Evolutionary conservation across 805 yeast species (phyloP).

Genomic region (Lipomyces mesembrius): DNA sequence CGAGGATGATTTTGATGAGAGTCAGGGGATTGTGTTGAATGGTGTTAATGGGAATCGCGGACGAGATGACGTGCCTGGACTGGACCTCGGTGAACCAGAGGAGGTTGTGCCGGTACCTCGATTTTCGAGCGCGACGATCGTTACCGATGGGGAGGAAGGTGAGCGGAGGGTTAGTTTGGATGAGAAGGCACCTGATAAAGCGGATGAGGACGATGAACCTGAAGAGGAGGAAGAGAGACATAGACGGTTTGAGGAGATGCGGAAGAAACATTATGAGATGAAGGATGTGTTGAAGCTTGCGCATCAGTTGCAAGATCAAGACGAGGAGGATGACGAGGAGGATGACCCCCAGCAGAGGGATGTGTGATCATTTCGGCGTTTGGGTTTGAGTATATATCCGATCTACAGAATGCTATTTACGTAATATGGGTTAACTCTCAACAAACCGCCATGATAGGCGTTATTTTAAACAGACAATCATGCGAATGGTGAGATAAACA

Average conservation of each 20-base stretch:
- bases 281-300: conserved; percentile 42
- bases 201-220: conserved; percentile 41
- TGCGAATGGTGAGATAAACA: not conserved
- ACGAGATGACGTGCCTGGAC: conserved; percentile 40
- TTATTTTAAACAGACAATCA: not conserved
- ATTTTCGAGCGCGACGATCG: conserved; percentile 10
- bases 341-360: not conserved
- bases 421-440: not conserved
- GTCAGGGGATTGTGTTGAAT: conserved; percentile 53
- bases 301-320: conserved; percentile 40
- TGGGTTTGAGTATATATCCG: not conserved
- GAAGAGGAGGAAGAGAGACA: conserved; percentile 59
- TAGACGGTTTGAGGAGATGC: conserved; percentile 70
- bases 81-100: conserved; percentile 43
- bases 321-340: conserved; percentile 33
- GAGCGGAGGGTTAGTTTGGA: conserved; percentile 24
- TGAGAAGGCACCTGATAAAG: conserved; percentile 35
- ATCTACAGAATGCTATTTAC: not conserved
- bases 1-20: conserved; percentile 63
- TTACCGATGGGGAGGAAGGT: conserved; percentile 1
- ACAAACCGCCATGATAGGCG: not conserved
- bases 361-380: not conserved
- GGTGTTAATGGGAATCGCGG: conserved; percentile 39
- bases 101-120: conserved; percentile 32
- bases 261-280: conserved; percentile 77